phyloP scores from a whole-genome alignment of 805 yeast genomes.

The Millerozyma miso region DNA sequence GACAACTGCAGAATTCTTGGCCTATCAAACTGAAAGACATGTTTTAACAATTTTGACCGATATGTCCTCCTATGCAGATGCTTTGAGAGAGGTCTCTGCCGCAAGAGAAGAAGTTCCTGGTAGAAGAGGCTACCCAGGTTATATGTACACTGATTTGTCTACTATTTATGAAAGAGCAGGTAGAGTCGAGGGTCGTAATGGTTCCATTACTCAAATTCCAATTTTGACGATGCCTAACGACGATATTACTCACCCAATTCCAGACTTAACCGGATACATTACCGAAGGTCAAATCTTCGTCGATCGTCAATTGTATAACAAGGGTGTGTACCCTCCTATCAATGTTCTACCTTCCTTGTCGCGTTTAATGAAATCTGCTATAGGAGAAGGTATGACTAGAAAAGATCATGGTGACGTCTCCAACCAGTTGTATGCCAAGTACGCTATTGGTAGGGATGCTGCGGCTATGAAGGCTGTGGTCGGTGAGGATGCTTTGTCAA shows the following conservation, averaged over 20 bases:
- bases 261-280: conserved; percentile 98
- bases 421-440: conserved; percentile 96
- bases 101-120: conserved; percentile 99
- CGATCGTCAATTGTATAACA: conserved; percentile 93
- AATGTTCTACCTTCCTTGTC: conserved; percentile 96
- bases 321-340: conserved; percentile 98
- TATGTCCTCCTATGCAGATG: conserved; percentile 99
- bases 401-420: conserved; percentile 99
- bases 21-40: conserved; percentile 98
- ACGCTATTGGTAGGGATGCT: conserved; percentile 99
- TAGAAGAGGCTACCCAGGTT: conserved; percentile 99
- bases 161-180: conserved; percentile 99
- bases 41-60: conserved; percentile 97
- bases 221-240: conserved; percentile 99
- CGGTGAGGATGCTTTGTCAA: conserved; percentile 98
- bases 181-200: conserved; percentile 99
- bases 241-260: conserved; percentile 99
- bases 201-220: conserved; percentile 98
- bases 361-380: conserved; percentile 98
- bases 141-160: conserved; percentile 99
- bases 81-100: conserved; percentile 98
- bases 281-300: conserved; percentile 98
- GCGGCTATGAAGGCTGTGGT: conserved; percentile 99
- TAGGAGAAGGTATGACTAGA: conserved; percentile 99
- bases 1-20: conserved; percentile 97